Conservation (phyloP, 441 rosid genomes). For the Brassica balearica region DNA sequence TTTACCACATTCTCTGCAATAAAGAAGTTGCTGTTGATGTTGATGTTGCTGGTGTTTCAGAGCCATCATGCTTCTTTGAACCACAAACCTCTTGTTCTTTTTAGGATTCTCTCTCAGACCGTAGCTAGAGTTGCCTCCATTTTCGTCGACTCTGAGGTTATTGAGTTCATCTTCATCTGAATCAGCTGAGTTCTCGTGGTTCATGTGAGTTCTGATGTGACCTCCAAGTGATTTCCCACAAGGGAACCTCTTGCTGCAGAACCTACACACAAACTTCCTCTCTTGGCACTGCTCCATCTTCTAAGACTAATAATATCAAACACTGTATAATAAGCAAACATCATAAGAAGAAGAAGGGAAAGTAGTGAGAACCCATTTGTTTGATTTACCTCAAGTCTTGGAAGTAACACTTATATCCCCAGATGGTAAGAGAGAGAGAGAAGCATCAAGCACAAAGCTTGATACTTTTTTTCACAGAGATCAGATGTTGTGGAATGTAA, state of each 20-base stretch:
- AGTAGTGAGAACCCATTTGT: constrained; percentile 43
- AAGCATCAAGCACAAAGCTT: constrained; percentile 55
- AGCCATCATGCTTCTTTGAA: constrained; percentile 48
- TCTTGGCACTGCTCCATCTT: constrained; percentile 62
- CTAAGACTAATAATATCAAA: constrained; percentile 25
- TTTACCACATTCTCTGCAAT: constrained; percentile 93
- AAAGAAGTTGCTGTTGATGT: constrained; percentile 49
- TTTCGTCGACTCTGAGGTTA: constrained; percentile 32
- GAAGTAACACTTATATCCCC: constrained; percentile 3
- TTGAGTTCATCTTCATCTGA: constrained; percentile 47
- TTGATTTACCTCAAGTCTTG: constrained; percentile 47
- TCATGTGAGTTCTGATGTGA: constrained; percentile 89
- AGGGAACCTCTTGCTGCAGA: constrained; percentile 72
- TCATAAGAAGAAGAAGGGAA: constrained; percentile 5
- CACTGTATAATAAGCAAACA: constrained; percentile 27
- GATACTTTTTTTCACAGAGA: constrained; percentile 42
- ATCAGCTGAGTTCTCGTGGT: constrained; percentile 47
- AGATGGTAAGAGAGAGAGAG: constrained; percentile 27
- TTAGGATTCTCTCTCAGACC: constrained; percentile 79
- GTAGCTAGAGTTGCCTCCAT: constrained; percentile 62
- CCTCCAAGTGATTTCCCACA: constrained; percentile 92
- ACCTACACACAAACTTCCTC: constrained; percentile 78
- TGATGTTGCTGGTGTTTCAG: constrained; percentile 16
- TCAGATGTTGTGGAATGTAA: constrained; percentile 56
- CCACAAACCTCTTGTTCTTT: constrained; percentile 67